Percentiles rank a stretch among this genome's conserved stretches.
Conservation (phyloP, 2,329 filamentous ascomycete genomes). For the Triangularia setosa region DNA sequence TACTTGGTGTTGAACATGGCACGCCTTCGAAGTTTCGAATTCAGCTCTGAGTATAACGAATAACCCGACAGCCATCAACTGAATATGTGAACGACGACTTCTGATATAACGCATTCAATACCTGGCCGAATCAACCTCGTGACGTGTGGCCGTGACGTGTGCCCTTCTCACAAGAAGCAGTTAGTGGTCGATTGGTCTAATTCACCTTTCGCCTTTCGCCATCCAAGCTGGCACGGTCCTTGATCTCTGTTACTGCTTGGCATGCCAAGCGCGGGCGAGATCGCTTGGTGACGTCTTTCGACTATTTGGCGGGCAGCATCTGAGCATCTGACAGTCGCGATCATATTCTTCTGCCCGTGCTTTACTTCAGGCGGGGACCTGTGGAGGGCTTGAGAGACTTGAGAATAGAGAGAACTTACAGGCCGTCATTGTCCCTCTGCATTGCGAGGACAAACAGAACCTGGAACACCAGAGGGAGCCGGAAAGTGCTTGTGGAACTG, state of each 20-base stretch:
- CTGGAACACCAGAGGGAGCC: not conserved
- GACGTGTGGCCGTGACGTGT: not conserved
- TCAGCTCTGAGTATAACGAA: not conserved
- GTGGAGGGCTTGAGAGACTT: not conserved
- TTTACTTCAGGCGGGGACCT: not conserved
- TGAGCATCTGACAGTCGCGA: not conserved
- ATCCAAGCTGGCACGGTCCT: not conserved
- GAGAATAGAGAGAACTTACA: not conserved
- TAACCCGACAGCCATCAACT: not conserved
- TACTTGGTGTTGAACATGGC: not conserved
- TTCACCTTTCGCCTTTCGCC: not conserved
- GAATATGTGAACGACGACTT: not conserved
- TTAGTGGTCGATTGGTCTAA: not conserved
- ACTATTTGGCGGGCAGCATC: not conserved
- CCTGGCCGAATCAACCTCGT: not conserved
- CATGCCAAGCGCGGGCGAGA: not conserved
- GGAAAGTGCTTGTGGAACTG: not conserved
- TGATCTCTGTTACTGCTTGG: not conserved
- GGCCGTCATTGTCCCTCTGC: not conserved
- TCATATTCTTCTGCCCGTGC: not conserved
- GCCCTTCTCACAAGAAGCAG: not conserved
- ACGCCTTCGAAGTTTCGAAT: not conserved
- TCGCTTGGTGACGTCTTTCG: not conserved
- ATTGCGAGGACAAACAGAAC: not conserved
- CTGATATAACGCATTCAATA: not conserved